Percentiles rank a stretch among this genome's conserved stretches.
phyloP scores from a whole-genome alignment of 805 yeast species.

The Wickerhamiella alocasiicola region DNA sequence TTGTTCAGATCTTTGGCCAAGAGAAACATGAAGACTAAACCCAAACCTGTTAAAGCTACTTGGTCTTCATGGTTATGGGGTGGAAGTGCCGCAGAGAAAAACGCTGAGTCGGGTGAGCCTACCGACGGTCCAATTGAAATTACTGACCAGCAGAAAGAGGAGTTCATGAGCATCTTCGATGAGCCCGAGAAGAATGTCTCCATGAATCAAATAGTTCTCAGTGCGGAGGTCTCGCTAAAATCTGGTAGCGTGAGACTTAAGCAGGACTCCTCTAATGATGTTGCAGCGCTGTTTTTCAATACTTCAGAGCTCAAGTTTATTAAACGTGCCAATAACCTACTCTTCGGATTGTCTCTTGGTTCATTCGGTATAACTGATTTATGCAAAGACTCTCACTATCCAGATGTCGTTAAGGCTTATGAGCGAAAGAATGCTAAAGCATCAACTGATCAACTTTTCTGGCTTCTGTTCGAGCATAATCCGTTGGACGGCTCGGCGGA shows the following conservation, averaged over 20 bases:
- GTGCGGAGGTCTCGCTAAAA: slow-evolving; percentile 52
- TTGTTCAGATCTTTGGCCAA: slow-evolving; percentile 76
- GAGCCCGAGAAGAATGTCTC: slow-evolving; percentile 39
- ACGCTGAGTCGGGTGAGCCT: slow-evolving; percentile 12
- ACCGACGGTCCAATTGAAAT: slow-evolving; percentile 36
- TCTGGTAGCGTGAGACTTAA: slow-evolving; percentile 66
- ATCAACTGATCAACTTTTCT: slow-evolving; percentile 39
- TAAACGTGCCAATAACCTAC: slow-evolving; percentile 69
- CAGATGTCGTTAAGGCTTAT: slow-evolving; percentile 46
- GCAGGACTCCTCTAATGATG: slow-evolving; percentile 17
- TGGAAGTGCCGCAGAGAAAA: slow-evolving; percentile 9
- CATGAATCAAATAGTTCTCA: slow-evolving; percentile 37
- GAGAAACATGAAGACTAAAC: slow-evolving; percentile 49
- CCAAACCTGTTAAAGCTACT: slow-evolving; percentile 20
- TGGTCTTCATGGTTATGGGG: slow-evolving; percentile 23
- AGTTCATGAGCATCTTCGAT: slow-evolving; percentile 85
- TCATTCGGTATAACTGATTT: slow-evolving; percentile 85
- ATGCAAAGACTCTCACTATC: slow-evolving; percentile 63
- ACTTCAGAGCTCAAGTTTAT: slow-evolving; percentile 63
- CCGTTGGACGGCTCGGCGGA: slow-evolving; percentile 82
- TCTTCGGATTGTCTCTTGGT: slow-evolving; percentile 58
- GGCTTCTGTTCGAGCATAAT: slow-evolving; percentile 67
- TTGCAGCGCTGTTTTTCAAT: slow-evolving; percentile 73
- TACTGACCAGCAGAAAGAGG: slow-evolving; percentile 79
- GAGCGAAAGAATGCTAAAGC: slow-evolving; percentile 32